Evolutionary conservation across 129 eudicot species (phyloP).

Genomic region (Sambucus nigra): DNA sequence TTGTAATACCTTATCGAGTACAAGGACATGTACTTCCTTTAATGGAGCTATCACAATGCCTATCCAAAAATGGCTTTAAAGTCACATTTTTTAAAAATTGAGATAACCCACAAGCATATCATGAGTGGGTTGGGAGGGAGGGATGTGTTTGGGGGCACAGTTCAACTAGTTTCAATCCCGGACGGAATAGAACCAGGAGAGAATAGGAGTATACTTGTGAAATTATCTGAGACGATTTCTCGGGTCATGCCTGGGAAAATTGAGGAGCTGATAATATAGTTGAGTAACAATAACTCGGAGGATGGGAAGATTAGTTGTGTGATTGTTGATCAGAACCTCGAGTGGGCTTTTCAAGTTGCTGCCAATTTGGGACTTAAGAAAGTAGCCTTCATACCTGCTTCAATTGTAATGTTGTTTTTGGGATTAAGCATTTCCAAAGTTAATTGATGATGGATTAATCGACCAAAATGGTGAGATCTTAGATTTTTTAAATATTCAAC

Average conservation of each 20-base stretch:
- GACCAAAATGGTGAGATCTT: constrained; percentile 11
- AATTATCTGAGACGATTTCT: constrained; percentile 12
- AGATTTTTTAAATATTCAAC: too few species aligned
- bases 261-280: constrained; percentile 18
- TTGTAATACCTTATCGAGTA: constrained; percentile 38
- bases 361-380: constrained; percentile 5
- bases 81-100: constrained; percentile 39
- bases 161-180: constrained; percentile 21
- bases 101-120: constrained; percentile 22
- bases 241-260: constrained; percentile 27
- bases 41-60: constrained; percentile 26
- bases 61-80: constrained; percentile 20
- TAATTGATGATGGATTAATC: constrained; percentile 3
- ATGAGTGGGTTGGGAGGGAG: constrained; percentile 5
- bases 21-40: constrained; percentile 56
- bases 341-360: constrained; percentile 13
- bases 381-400: constrained; percentile 12
- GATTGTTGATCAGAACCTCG: neutral
- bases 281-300: constrained; percentile 17
- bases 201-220: constrained; percentile 22
- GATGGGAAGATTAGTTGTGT: neutral
- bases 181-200: constrained; percentile 31
- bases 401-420: neutral
- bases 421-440: constrained; percentile 4
- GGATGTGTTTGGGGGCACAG: constrained; percentile 4